Evolutionary conservation across 2,329 filamentous ascomycete species (phyloP).

Genomic region (Colletotrichum melonis): DNA sequence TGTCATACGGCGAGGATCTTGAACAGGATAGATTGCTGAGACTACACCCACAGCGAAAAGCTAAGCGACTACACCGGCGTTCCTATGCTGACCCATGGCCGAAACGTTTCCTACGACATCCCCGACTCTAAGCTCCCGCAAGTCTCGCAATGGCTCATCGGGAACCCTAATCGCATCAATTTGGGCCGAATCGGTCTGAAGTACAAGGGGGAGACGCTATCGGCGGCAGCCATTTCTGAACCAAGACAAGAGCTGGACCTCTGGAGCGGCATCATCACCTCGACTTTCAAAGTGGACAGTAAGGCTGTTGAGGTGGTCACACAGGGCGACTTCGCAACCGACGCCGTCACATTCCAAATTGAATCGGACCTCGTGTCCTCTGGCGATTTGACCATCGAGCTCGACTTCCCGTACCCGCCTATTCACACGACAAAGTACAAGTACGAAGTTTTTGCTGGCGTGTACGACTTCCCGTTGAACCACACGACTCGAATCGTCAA

Average conservation of each 20-base stretch:
- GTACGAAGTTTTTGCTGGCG: constrained; percentile 55
- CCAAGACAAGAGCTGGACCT: constrained; percentile 49
- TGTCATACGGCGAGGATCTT: neutral
- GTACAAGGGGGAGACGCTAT: constrained; percentile 46
- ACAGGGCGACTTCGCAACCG: constrained; percentile 50
- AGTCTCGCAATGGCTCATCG: constrained; percentile 63
- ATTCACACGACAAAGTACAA: constrained; percentile 54
- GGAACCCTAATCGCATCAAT: constrained; percentile 58
- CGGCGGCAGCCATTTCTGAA: constrained; percentile 42
- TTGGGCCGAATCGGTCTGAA: constrained; percentile 54
- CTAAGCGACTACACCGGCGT: constrained; percentile 48
- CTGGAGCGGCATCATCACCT: constrained; percentile 53
- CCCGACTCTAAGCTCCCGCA: constrained; percentile 48
- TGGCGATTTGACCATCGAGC: constrained; percentile 48
- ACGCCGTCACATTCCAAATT: constrained; percentile 50
- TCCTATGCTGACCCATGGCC: constrained; percentile 46
- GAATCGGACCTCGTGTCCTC: constrained; percentile 47
- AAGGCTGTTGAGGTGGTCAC: constrained; percentile 48
- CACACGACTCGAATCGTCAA: constrained; percentile 48
- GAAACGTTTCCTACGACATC: constrained; percentile 51
- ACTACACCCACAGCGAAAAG: constrained; percentile 37
- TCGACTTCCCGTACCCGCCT: constrained; percentile 57
- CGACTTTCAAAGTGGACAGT: constrained; percentile 47
- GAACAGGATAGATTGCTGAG: neutral
- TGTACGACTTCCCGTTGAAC: constrained; percentile 51